These are phyloP conservation scores for Monilinia fructicola DNA, from an alignment of 2,329 filamentous ascomycete genomes.

Conservation along the genomic window DNA sequence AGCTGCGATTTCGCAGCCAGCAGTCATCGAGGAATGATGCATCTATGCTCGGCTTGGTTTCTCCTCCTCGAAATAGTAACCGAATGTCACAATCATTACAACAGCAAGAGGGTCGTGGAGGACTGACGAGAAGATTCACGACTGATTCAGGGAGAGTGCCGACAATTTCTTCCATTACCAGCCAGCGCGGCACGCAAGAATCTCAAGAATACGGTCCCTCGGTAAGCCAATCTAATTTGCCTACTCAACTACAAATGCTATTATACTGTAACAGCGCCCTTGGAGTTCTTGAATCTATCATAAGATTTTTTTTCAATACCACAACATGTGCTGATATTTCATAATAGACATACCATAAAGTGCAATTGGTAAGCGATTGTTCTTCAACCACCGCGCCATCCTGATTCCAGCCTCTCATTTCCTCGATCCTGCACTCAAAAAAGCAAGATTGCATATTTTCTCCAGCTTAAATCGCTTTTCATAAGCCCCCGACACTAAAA, in stretches of 20 bases:
- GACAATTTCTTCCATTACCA: constrained; percentile 56
- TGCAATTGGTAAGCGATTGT: constrained; percentile 66
- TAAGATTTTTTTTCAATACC: constrained; percentile 6
- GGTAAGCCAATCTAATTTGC: constrained; percentile 36
- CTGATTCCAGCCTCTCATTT: constrained; percentile 6
- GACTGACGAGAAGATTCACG: constrained; percentile 88
- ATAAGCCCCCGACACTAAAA: background rate
- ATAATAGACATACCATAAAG: constrained; percentile 63
- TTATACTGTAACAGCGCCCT: constrained; percentile 24
- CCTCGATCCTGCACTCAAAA: constrained; percentile 9
- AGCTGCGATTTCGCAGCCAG: constrained; percentile 74
- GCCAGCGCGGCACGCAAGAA: constrained; percentile 36
- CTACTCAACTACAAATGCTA: constrained; percentile 28
- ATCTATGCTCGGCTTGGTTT: constrained; percentile 71
- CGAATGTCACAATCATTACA: constrained; percentile 58
- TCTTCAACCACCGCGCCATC: background rate
- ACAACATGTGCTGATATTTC: constrained; percentile 31
- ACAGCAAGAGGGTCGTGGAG: constrained; percentile 68
- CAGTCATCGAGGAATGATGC: constrained; percentile 76
- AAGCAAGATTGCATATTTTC: constrained; percentile 18
- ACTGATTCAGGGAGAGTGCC: constrained; percentile 84
- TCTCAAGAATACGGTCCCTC: constrained; percentile 40
- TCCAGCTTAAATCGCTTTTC: constrained; percentile 14
- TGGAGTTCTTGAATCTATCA: background rate
- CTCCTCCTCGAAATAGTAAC: constrained; percentile 71